Evolutionary conservation across 2,329 filamentous ascomycete species (phyloP), one percentile per base, ranked within the genome.

Genomic region (Hymenoscyphus occultus): DNA sequence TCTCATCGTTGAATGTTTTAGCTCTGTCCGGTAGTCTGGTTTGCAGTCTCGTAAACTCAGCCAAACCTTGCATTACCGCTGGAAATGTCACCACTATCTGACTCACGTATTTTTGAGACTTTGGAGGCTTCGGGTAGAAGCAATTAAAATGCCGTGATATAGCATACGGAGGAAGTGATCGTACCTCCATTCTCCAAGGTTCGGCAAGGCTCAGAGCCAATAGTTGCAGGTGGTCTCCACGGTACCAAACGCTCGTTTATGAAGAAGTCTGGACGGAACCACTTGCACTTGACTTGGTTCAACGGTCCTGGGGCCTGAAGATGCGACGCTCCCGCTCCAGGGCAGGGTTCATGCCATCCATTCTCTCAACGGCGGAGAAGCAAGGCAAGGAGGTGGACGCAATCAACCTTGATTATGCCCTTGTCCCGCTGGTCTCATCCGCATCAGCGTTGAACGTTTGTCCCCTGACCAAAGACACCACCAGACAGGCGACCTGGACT

Each of bases 371-470:
- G 59, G n/a, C 28, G 14, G 19, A 42, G 39, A 31, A 42, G 35
- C 39, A 40, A 40, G 58, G 22, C 39, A 40, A 19, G 39, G 58
- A 54, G 12, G 22, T 51, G 45, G 59, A 60, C 19, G 60, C 51
- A 48, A 40, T 62, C 60, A 62, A 62, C 60, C 60, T 57, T 62
- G 60, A 62, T 56, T 56, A 5, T 39, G 40, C 42, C 51, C 60
- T 28, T 54, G 59, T 61, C 48, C 59, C 42, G 59, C 45, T 54
- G 45, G 35, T 56, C 45, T 56, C 60, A 56, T 45, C 42, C 51
- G 56, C 32, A 39, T 35, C 59, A 61, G 31, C 59, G 59, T 61
- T 61, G 60, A 45, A 39, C 60, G 59, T 54, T 54, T 31, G 31
- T n/a, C 40, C 31, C 28, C 31, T 39, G 42, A 39, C 22, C 60